Evolutionary conservation across 1,139 yeast species (phyloP), one percentile per base, ranked within the genome.

Genomic region (Lodderomyces oxycetoniae): DNA sequence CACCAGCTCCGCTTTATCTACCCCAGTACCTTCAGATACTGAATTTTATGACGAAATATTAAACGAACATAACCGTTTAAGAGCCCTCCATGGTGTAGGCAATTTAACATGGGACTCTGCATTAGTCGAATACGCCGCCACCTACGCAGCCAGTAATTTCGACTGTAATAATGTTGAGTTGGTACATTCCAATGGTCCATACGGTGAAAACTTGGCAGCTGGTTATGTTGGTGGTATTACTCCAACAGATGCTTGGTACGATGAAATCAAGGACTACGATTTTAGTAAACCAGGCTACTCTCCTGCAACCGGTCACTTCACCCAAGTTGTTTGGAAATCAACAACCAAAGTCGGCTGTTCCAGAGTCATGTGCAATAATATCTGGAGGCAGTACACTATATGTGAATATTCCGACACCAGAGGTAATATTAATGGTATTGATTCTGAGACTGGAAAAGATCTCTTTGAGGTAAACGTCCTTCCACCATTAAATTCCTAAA

Each of bases 171-270:
- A 74, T 38, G 79, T 78, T 41, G 51, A 70, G 49, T 57, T 71
- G 45, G 49, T 64, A 31, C 84, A 71, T 55, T 62, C 77, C 32
- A 55, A 63, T 36, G 89, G 91, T 38, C 64, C 70, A 36, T 82
- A 78, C 62, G 96, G 96, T 55, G 96, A 88, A 64, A 88, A 88
- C 72, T 71, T 88, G 54, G 96, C 94, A 33, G 65, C 76, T 37
- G 96, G 96, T 41, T 73, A 68, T 58, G 44, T 70, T 28, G 59
- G 68, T 26, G 67, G 61, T 15, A 61, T 68, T 11, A 79, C 71
- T 28, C 84, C 88, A 30, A 76, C 84, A 37, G 71, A 74, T 30
- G 95, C 91, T 38, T 88, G 96, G 96, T 87, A 86, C 68, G 61
- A 71, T 44, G 95, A 87, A 64, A 79, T 79, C 46, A 40, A 51